phyloP scores from a whole-genome alignment of 2,329 filamentous ascomycete species.

The Cladosporium cucumerinum region DNA sequence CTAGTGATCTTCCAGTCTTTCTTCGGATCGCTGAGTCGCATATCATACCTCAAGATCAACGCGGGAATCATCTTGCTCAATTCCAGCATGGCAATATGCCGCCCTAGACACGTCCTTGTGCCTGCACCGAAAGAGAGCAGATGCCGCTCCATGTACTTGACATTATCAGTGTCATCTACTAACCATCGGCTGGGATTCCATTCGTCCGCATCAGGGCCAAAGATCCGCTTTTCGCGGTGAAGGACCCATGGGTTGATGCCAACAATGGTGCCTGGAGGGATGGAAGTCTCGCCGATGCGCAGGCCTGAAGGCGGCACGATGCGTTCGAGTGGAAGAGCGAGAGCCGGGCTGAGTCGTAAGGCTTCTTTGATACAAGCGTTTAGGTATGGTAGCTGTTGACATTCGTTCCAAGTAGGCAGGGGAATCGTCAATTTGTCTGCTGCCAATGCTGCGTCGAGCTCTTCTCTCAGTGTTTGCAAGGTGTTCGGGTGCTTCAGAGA shows the following conservation, averaged over 20 bases:
- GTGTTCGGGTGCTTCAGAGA: conserved; percentile 14
- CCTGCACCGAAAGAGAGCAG: conserved; percentile 21
- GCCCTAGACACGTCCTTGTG: conserved; percentile 20
- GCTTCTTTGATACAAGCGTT: conserved; percentile 40
- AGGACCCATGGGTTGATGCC: conserved; percentile 39
- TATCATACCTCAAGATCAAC: conserved; percentile 18
- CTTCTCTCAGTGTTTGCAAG: background rate
- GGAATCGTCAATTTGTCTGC: background rate
- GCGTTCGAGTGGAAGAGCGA: conserved; percentile 14
- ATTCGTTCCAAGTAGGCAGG: background rate
- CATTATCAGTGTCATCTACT: background rate
- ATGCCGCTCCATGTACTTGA: conserved; percentile 18
- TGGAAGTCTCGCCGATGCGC: conserved; percentile 23
- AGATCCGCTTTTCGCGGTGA: conserved; percentile 38
- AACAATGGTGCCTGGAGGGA: conserved; percentile 36
- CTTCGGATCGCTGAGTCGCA: conserved; percentile 16
- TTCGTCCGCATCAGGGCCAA: conserved; percentile 36
- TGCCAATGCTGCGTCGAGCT: background rate
- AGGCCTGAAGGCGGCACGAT: conserved; percentile 7
- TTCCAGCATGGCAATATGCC: conserved; percentile 22
- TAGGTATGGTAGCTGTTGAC: conserved; percentile 31
- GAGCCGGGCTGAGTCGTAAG: conserved; percentile 15
- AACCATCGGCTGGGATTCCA: conserved; percentile 25
- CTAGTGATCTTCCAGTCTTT: conserved; percentile 13
- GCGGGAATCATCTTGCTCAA: conserved; percentile 22